Evolutionary conservation across 768 basidiomycete genomes (phyloP), one percentile per base, ranked within the genome.

Genomic region (Tricholoma saponaceum): DNA sequence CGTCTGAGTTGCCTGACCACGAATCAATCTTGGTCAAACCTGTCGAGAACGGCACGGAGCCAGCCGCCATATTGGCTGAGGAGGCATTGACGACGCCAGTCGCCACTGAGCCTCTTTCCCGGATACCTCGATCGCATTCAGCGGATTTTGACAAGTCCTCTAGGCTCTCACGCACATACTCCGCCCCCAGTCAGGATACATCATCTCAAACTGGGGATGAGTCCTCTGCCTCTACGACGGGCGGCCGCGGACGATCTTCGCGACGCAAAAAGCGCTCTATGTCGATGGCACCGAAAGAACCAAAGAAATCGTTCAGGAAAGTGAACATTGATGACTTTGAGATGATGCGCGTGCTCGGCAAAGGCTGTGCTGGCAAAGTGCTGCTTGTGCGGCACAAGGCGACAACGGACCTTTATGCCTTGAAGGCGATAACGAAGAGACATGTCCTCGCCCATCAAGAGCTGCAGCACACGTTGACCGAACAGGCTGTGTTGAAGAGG

Each of bases 391-490:
- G 85, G 64, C 86, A 96, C 66, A 90, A 89, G 74, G 73, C 74
- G 20, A 84, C 86, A 25, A 62, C 80, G 47, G 84, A 86, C 55
- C 72, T 97, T 51, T 95, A 90, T 69, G 96, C 96, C 33, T 82
- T 98, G 75, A 99, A 99, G 75, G 95, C 95, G 5, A 97, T 99
- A 73, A 95, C 94, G 61, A 99, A 98, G 77, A 84, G 94, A 55
- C 94, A 96, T 71, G 97, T 99, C 22, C 79, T 98, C 52, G 93
- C 95, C 2, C 94, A 98, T 67, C 94, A 96, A 70, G 97, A 99
- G 73, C 77, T 99, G 56, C 88, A 91, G 67, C 97, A 98, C 73
- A 98, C 96, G 2, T 79, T 97, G 60, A 96, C 95, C 3, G 97
- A 99, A 74, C 94, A 98, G 71, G 88, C 91, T 6, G 96, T 99